phyloP scores from a whole-genome alignment of 148 eudicot species.

The Fallopia convolvulus region DNA sequence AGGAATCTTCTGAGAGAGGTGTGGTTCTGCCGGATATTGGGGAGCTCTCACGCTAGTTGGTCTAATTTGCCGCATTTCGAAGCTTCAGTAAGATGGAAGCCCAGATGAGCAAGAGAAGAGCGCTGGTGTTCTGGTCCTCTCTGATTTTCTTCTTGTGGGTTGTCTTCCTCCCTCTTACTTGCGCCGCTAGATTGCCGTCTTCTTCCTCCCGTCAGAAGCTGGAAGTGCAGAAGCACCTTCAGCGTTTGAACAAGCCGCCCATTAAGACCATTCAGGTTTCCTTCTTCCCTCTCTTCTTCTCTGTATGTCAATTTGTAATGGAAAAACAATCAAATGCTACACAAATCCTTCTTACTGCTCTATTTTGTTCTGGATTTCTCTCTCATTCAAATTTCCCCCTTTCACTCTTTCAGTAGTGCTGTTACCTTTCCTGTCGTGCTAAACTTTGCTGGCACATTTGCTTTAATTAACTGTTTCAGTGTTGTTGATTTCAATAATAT shows the following conservation, averaged over 20 bases:
- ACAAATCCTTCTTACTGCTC: not conserved
- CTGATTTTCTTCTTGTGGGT: slow-evolving; percentile 22
- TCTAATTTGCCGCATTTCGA: not conserved
- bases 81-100: slow-evolving; percentile 24
- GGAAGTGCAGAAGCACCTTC: slow-evolving; percentile 65
- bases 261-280: slow-evolving; percentile 60
- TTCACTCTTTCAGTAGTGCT: not conserved
- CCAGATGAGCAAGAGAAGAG: slow-evolving; percentile 15
- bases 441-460: not conserved
- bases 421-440: not conserved
- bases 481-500: not conserved
- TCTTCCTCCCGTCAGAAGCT: slow-evolving; percentile 53
- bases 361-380: not conserved
- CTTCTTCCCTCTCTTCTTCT: not conserved
- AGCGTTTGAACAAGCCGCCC: slow-evolving; percentile 70
- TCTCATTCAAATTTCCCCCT: not conserved
- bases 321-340: too few relatives aligned
- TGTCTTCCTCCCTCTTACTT: slow-evolving; percentile 27
- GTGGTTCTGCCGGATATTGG: not conserved
- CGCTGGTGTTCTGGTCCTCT: not conserved
- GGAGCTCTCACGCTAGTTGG: not conserved
- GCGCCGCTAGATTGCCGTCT: slow-evolving; percentile 34
- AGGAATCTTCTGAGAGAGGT: not conserved
- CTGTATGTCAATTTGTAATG: not conserved
- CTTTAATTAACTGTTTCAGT: not conserved